Evolutionary conservation across 495 filamentous ascomycete species (phyloP).

Genomic region (Aspergillus avenaceus): DNA sequence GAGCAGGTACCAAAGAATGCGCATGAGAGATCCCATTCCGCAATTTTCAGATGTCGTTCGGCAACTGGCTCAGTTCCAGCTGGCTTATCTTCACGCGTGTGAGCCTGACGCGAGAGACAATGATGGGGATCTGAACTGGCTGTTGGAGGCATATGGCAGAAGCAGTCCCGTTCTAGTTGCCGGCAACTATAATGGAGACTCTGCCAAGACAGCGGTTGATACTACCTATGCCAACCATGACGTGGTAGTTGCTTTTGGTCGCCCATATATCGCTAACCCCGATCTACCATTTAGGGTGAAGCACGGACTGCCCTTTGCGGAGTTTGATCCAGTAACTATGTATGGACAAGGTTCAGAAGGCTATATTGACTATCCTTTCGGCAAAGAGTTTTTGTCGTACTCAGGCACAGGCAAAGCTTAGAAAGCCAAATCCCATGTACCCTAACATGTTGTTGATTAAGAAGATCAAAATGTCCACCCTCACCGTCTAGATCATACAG

Average conservation of each 20-base stretch:
- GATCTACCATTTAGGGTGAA: slow-evolving; percentile 58
- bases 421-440: no score
- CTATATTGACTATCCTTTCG: slow-evolving; percentile 53
- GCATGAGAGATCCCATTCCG: slow-evolving; percentile 47
- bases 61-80: slow-evolving; percentile 42
- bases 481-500: no score
- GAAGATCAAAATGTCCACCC: no score
- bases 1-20: slow-evolving; percentile 58
- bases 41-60: slow-evolving; percentile 54
- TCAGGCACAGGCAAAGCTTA: no score
- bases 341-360: slow-evolving; percentile 45
- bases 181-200: slow-evolving; percentile 46
- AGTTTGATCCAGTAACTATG: slow-evolving; percentile 53
- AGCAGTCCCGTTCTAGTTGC: slow-evolving; percentile 50
- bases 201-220: slow-evolving; percentile 44
- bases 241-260: slow-evolving; percentile 52
- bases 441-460: no score
- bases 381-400: slow-evolving; percentile 10
- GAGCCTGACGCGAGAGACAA: slow-evolving; percentile 29
- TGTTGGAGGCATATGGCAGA: slow-evolving; percentile 26
- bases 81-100: slow-evolving; percentile 60
- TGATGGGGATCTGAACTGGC: slow-evolving; percentile 36
- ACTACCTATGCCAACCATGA: slow-evolving; percentile 36
- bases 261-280: slow-evolving; percentile 62
- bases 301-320: slow-evolving; percentile 46